These are phyloP conservation scores for Fraxinus quadrangulata DNA, from an alignment of 257 asterid genomes.

Conservation along the genomic window DNA sequence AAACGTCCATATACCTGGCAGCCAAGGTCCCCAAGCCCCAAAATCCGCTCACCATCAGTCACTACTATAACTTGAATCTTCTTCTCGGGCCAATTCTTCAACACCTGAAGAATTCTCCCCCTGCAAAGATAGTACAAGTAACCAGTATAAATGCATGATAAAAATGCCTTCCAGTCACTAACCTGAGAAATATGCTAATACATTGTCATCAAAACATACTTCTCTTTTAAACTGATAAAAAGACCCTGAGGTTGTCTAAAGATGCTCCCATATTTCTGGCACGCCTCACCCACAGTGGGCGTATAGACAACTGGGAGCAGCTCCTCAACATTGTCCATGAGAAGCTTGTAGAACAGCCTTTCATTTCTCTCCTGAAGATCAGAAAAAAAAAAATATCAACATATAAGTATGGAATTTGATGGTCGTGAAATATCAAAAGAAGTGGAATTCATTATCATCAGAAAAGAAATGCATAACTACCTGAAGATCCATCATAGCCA, in stretches of 20 bases:
- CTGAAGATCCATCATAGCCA: constrained; percentile 91
- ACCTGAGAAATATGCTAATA: background rate
- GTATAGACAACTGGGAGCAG: constrained; percentile 72
- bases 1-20: constrained; percentile 52
- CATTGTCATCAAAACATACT: constrained; percentile 36
- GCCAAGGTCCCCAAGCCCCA: constrained; percentile 79
- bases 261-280: constrained; percentile 77
- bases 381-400: constrained; percentile 6
- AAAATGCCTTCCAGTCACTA: constrained; percentile 11
- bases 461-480: constrained; percentile 28
- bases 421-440: background rate
- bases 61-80: constrained; percentile 69
- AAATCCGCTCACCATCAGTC: constrained; percentile 73
- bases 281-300: constrained; percentile 80
- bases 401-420: background rate
- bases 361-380: constrained; percentile 65
- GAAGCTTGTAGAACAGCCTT: constrained; percentile 68
- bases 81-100: constrained; percentile 75
- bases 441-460: background rate
- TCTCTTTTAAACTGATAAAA: constrained; percentile 66
- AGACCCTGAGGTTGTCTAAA: constrained; percentile 78
- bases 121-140: constrained; percentile 35
- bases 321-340: constrained; percentile 75
- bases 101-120: constrained; percentile 68
- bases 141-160: constrained; percentile 23